A percentile compares a stretch with the other conserved stretches of the same genome.
Evolutionary conservation across 164 flowering plant genomes (phyloP).

Genomic region (Chimonanthus salicifolius): DNA sequence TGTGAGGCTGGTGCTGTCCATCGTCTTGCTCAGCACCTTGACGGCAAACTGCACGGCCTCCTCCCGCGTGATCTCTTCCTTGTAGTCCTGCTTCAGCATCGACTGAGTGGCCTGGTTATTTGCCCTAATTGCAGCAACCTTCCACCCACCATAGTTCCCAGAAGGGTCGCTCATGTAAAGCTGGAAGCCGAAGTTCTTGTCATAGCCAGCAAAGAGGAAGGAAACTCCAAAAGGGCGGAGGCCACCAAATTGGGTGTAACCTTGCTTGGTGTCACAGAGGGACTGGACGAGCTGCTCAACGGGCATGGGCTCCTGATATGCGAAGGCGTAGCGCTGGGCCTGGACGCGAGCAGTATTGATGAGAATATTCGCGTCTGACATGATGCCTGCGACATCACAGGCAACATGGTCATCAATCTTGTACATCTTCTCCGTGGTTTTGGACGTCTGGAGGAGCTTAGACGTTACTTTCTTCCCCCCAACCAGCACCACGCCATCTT

Average conservation of each 20-base stretch:
- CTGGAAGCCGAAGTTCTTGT: slow-evolving; percentile 17
- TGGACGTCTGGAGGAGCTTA: slow-evolving; percentile 23
- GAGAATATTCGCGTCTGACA: slow-evolving; percentile 23
- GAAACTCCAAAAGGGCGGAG: slow-evolving; percentile 24
- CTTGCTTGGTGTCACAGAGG: slow-evolving; percentile 20
- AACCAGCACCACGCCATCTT: slow-evolving; percentile 20
- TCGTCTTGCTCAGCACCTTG: slow-evolving; percentile 21
- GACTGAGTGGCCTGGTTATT: slow-evolving; percentile 20
- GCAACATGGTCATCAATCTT: slow-evolving; percentile 21
- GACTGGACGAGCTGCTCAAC: slow-evolving; percentile 20
- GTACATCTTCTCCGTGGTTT: slow-evolving; percentile 20
- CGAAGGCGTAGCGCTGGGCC: slow-evolving; percentile 18
- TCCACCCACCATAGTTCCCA: slow-evolving; percentile 21
- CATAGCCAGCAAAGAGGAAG: slow-evolving; percentile 19
- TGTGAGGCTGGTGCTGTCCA: slow-evolving; percentile 21
- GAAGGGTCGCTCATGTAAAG: slow-evolving; percentile 20
- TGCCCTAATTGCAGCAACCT: slow-evolving; percentile 19
- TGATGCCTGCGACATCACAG: slow-evolving; percentile 20
- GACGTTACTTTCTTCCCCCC: slow-evolving; percentile 26
- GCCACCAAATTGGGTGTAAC: slow-evolving; percentile 23
- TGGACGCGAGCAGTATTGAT: slow-evolving; percentile 20
- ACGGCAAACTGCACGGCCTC: slow-evolving; percentile 20
- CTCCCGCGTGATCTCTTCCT: slow-evolving; percentile 18
- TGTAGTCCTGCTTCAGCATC: slow-evolving; percentile 21
- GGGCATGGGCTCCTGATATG: slow-evolving; percentile 19